Base-by-base conservation (phyloP, 2,329 filamentous ascomycete genomes). In the Sphaerostilbella broomeana region DNA sequence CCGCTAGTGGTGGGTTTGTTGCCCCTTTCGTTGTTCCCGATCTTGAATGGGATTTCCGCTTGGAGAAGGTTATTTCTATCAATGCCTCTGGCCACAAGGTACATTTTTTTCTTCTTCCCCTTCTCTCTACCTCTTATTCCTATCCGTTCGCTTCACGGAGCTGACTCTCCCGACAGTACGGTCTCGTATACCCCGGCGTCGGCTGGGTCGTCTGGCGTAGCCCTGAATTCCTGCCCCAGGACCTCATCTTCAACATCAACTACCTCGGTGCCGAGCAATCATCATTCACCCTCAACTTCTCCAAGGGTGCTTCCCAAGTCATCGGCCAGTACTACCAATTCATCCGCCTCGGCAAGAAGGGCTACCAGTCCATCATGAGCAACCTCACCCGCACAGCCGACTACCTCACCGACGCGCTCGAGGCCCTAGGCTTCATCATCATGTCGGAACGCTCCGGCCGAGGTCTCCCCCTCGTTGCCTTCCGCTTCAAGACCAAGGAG, bases 201-300 rank as follows among this genome's bases (percentile, higher is more conserved):
- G 90, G 90, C 43, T 97, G 90, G 90, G 80, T 90, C 9, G 72
- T 95, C 49, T 95, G 89, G 88, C 79, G 89, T 33, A 77, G 79
- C 26, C 77, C 86, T 35, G 82, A 92, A 60, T 92, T 73, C 64
- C 75, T 95, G 3, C 90, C 90, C 6, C 75, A 90, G 58, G 89
- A 95, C 56, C 80, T 95, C 16, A 87, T 97, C 54, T 97, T 97
- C 77, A 95, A 95, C 73, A 95, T 97, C 75, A 95, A 95, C 74
- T 97, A 97, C 67, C 82, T 95, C 5, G 90, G 90, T 35, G 89
- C 90, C 9, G 87, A 95, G 58, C 90, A 97, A 61, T 84, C 88
- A 2, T 95, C 87, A 3, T 95, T 95, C 68, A 95, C 90, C 0
- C 79, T 97, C 44, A 97, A 97, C 72, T 97, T 97, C 71, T 94